Evolutionary conservation across 192 early-diverging fungal species (phyloP), one percentile per base, ranked within the genome.

Genomic region (Geranomyces variabilis): DNA sequence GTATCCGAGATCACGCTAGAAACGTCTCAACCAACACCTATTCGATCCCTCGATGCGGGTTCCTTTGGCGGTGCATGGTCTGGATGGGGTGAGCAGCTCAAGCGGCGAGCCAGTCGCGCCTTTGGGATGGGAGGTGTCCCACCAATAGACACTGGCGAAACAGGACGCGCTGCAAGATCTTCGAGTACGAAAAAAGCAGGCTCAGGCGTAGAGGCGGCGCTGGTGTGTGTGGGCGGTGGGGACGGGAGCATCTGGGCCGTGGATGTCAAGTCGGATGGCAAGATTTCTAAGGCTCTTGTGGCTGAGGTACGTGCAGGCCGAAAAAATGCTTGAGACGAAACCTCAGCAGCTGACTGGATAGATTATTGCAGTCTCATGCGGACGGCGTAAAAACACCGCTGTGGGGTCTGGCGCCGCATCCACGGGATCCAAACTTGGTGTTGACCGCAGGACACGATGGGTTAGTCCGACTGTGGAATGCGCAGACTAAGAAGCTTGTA

Each of bases 351-450:
- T 41, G 5, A 41, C 36, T 41, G 36, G 3, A 10, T 41, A 41
- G 36, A 41, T 3, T 3, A 41, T 26, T 26, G 3, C 24, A 75
- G 67, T 43, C 56, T 29, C 74, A 70, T 57, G 46, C 61, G 9
- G 53, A 44, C 1, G 22, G 8, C 0, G 24, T 14, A 24, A 29
- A 71, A 14, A 24, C 47, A 2, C 71, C 74, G n/a, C 43, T 77
- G 14, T 78, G 77, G 77, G 77, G 77, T 22, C 69, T 78, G n/a
- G 72, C 73, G 26, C 46, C 77, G n/a, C 77, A 78, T 49, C 77
- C 77, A 28, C 21, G 33, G 7, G 31, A 77, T 22, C 53, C 75
- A 6, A 36, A 21, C 21, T 21, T 53, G 41, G 22, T 78, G 33
- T 22, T 77, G 19, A 77, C 75, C 3, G 67, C 34, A 15, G 67